Conservation (phyloP, 1,284 basidiomycete genomes). For the Leccinum griseonigrum region DNA sequence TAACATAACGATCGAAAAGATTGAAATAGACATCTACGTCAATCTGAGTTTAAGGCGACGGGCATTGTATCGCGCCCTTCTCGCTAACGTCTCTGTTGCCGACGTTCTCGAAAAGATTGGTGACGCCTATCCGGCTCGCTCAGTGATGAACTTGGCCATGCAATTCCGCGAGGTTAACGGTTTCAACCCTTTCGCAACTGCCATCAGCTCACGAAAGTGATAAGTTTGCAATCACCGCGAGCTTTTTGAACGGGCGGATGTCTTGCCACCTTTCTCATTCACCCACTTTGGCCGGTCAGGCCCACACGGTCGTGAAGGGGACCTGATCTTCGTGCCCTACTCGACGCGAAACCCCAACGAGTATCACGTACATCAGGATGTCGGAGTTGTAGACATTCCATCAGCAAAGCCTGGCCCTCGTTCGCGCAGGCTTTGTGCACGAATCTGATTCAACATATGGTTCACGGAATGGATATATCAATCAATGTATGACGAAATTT, state of each 20-base stretch:
- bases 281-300: constrained; percentile 81
- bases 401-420: constrained; percentile 53
- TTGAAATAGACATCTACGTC: constrained; percentile 95
- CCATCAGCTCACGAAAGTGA: constrained; percentile 5
- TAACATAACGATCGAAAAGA: constrained; percentile 46
- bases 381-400: constrained; percentile 73
- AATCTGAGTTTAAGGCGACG: constrained; percentile 94
- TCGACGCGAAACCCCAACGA: constrained; percentile 90
- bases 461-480: constrained; percentile 74
- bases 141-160: constrained; percentile 99
- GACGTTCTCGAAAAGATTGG: constrained; percentile 92
- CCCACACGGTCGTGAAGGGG: constrained; percentile 81
- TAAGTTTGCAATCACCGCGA: constrained; percentile 99
- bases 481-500: constrained; percentile 59
- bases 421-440: constrained; percentile 60
- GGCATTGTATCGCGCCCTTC: constrained; percentile 84
- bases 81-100: constrained; percentile 92
- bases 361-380: constrained; percentile 75
- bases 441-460: constrained; percentile 91
- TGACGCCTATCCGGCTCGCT: constrained; percentile 87
- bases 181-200: not conserved
- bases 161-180: constrained; percentile 90
- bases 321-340: constrained; percentile 80
- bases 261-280: constrained; percentile 91
- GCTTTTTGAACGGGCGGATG: constrained; percentile 96